Evolutionary conservation across 305 asterid genomes (phyloP).

Genomic region (Euphrasia arctica): DNA sequence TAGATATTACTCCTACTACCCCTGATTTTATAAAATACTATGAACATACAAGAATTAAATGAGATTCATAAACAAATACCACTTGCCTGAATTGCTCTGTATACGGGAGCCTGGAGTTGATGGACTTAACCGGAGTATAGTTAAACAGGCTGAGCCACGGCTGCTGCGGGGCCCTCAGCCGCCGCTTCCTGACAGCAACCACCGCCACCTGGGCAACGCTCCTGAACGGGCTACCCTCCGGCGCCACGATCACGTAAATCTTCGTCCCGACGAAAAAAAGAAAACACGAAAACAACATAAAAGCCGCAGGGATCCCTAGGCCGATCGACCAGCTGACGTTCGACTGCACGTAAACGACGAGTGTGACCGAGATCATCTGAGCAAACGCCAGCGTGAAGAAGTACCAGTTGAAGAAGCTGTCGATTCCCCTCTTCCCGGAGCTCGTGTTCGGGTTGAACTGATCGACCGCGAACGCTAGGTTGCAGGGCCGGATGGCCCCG

Average conservation of each 20-base stretch:
- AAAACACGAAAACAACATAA: slow-evolving; percentile 60
- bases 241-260: slow-evolving; percentile 66
- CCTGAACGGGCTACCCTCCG: slow-evolving; percentile 75
- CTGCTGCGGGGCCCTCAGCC: slow-evolving; percentile 42
- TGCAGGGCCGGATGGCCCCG: slow-evolving; percentile 74
- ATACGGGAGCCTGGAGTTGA: slow-evolving; percentile 56
- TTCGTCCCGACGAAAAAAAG: slow-evolving; percentile 62
- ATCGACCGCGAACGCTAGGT: slow-evolving; percentile 79
- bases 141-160: slow-evolving; percentile 47
- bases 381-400: slow-evolving; percentile 74
- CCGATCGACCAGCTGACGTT: slow-evolving; percentile 75
- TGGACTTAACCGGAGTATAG: slow-evolving; percentile 43
- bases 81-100: slow-evolving; percentile 58
- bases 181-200: slow-evolving; percentile 56
- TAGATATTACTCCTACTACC: too few relatives aligned
- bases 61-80: too few relatives aligned
- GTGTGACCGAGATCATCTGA: slow-evolving; percentile 45
- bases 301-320: slow-evolving; percentile 50
- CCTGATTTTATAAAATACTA: too few relatives aligned
- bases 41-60: too few relatives aligned
- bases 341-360: slow-evolving; percentile 48
- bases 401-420: slow-evolving; percentile 87
- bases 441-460: slow-evolving; percentile 76
- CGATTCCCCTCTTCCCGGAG: slow-evolving; percentile 57
- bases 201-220: slow-evolving; percentile 48